Conservation (phyloP, 768 basidiomycete genomes). For the Boletales sp. region DNA sequence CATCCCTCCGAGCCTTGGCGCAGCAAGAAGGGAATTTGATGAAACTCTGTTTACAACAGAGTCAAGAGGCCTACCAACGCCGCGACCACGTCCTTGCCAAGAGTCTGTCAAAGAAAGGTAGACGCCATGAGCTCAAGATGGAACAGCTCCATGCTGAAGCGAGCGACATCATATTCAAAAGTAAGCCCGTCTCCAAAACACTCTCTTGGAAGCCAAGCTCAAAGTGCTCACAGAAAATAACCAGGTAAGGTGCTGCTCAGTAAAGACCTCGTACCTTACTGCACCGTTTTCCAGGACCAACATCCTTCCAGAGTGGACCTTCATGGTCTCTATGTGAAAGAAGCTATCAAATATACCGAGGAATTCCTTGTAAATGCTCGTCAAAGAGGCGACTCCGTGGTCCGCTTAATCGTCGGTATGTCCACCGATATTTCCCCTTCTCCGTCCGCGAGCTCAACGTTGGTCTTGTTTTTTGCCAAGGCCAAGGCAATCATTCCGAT, state of each 20-base stretch:
- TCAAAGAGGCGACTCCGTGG: slow-evolving; percentile 51
- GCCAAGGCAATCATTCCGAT: slow-evolving; percentile 85
- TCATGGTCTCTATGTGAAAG: slow-evolving; percentile 91
- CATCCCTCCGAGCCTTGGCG: slow-evolving; percentile 66
- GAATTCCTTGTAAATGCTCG: slow-evolving; percentile 64
- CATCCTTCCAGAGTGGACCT: slow-evolving; percentile 75
- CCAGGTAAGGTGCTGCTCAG: slow-evolving; percentile 36
- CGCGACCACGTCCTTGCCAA: slow-evolving; percentile 81
- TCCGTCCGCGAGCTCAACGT: too few relatives aligned
- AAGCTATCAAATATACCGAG: slow-evolving; percentile 77
- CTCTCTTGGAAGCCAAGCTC: background rate
- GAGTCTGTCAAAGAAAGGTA: slow-evolving; percentile 74
- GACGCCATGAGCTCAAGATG: slow-evolving; percentile 72
- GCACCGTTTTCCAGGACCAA: slow-evolving; percentile 44
- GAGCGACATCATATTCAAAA: slow-evolving; percentile 74
- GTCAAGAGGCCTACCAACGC: slow-evolving; percentile 67
- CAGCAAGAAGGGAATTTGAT: slow-evolving; percentile 75
- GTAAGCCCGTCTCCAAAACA: slow-evolving; percentile 34
- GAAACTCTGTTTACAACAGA: slow-evolving; percentile 60
- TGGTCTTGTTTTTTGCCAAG: slow-evolving; percentile 31
- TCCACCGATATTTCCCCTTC: slow-evolving; percentile 8
- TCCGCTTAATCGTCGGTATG: slow-evolving; percentile 84
- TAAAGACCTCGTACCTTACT: background rate
- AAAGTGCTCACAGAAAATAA: slow-evolving; percentile 60
- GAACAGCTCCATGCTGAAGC: slow-evolving; percentile 75